Evolutionary conservation across 345 rosid species (phyloP), one percentile per base, ranked within the genome.

Genomic region (Passiflora organensis): DNA sequence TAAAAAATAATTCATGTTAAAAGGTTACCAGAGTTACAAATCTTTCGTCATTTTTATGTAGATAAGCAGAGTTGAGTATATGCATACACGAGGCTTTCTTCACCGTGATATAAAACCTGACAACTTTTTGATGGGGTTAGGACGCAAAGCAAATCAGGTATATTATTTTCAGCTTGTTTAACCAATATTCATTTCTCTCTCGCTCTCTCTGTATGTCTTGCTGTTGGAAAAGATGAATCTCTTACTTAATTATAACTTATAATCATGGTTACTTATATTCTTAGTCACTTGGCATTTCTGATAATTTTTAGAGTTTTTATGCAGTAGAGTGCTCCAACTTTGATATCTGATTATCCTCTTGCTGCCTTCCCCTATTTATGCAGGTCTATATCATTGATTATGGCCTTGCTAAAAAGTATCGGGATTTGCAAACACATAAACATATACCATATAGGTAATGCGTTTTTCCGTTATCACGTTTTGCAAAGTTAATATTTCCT

Each of bases 91-190:
- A 34, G 87, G 87, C 51, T 84, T 87, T 66, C 91, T 87, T 76
- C 95, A 87, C 65, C 95, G 95, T 62, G 91, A 87, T 64, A 87
- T 87, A 58, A 87, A 87, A 76, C 95, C 95, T 58, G 95, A 84
- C 65, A 87, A 87, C 68, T 87, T 87, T 55, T 74, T 87, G 43
- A 80, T 87, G 95, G 95, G 95, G 18, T 71, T 87, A 17, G 91
- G 91, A 25, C 87, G 87, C 68, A 84, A 80, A 72, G 89, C 89
- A 48, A 84, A 84, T 76, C 89, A 84, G 84, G 95, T 86, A 60
- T 14, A 8, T 43, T n/a, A n/a, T n/a, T n/a, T n/a, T n/a, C n/a
- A n/a, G n/a, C n/a, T n/a, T n/a, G n/a, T n/a, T n/a, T n/a, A n/a
- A 10, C 25, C 49, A 42, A 25, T 16, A 46, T 58, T 32, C 43